Evolutionary conservation across 1,139 yeast species (phyloP).

Genomic region (Diutina ranongensis): DNA sequence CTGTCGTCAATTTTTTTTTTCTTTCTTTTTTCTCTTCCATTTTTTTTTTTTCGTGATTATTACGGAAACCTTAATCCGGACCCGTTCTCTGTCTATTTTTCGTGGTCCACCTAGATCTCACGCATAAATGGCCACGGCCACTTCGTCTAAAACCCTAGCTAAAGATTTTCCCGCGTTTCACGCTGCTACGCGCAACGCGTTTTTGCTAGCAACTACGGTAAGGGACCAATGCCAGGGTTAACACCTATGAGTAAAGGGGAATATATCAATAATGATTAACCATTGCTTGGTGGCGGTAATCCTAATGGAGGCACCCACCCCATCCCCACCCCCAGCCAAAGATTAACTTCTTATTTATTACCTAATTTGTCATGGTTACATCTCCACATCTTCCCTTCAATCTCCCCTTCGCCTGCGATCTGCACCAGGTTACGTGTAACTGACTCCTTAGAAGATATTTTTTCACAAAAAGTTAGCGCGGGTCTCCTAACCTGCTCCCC

Average conservation of each 20-base stretch:
- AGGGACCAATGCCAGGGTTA: too few species aligned
- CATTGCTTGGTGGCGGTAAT: too few species aligned
- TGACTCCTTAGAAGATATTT: background rate
- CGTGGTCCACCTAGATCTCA: background rate
- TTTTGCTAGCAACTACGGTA: too few species aligned
- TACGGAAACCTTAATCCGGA: background rate
- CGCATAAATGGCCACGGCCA: constrained; percentile 8
- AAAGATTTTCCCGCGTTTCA: background rate
- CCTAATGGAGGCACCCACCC: too few species aligned
- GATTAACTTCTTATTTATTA: too few species aligned
- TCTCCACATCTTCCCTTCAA: too few species aligned
- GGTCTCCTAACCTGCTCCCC: background rate
- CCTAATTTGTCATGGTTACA: too few species aligned
- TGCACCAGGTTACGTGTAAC: background rate
- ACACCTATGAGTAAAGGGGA: too few species aligned
- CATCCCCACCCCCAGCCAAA: too few species aligned
- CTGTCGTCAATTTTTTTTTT: too few species aligned
- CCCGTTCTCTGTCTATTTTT: background rate
- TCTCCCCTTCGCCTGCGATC: background rate
- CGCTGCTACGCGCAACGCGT: background rate
- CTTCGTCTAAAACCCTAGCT: constrained; percentile 8
- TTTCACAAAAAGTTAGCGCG: background rate
- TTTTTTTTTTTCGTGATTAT: background rate
- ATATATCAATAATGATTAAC: too few species aligned
- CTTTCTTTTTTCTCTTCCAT: too few species aligned